These are phyloP conservation scores for Elongisporangium senticosum DNA, from an alignment of 352 stramenopile genomes.

Conservation along the genomic window DNA sequence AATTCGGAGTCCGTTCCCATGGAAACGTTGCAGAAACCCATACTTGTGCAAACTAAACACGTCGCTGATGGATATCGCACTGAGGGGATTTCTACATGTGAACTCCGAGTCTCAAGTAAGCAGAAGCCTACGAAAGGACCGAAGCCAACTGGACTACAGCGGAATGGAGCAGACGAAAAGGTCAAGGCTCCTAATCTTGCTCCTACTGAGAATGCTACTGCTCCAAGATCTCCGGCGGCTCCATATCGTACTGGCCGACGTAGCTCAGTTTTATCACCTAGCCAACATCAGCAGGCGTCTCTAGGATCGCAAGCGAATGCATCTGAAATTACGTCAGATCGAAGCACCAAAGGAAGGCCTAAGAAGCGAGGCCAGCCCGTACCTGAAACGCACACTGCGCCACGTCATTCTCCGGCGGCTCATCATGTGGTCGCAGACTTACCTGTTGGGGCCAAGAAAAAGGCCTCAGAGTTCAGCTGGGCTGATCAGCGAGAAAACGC, in stretches of 20 bases:
- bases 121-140: not conserved
- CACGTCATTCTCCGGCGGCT: not conserved
- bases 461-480: not conserved
- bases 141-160: not conserved
- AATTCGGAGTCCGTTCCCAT: slow-evolving; percentile 67
- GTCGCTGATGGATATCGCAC: not conserved
- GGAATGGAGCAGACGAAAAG: not conserved
- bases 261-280: not conserved
- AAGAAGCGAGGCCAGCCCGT: not conserved
- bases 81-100: not conserved
- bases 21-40: slow-evolving; percentile 16
- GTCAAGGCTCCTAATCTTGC: not conserved
- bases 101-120: not conserved
- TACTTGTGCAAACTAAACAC: not conserved
- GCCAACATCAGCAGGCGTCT: not conserved
- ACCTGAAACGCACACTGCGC: not conserved
- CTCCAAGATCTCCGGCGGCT: not conserved
- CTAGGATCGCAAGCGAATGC: not conserved
- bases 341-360: not conserved
- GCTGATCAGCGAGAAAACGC: not conserved
- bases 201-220: not conserved
- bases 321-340: not conserved
- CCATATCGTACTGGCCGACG: not conserved
- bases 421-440: not conserved
- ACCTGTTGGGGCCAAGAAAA: not conserved